A percentile compares a stretch with the other conserved stretches of the same genome.
Evolutionary conservation across 2,329 filamentous ascomycete species (phyloP).

Genomic region (Aspergillus pseudotamarii): DNA sequence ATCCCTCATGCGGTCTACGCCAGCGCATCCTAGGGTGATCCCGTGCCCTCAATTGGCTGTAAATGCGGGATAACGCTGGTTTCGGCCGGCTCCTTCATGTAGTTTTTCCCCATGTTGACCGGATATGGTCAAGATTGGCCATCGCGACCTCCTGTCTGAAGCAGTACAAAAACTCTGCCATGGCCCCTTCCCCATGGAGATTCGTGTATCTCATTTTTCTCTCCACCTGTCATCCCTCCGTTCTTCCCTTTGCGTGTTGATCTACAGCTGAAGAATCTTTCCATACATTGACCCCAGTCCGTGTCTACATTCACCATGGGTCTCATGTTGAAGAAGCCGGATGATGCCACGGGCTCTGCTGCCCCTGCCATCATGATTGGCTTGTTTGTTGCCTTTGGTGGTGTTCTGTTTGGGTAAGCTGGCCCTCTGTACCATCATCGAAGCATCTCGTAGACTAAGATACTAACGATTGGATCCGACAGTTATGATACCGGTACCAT

Average conservation of each 20-base stretch:
- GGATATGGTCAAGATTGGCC: slow-evolving; percentile 10
- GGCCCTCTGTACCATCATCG: slow-evolving; percentile 30
- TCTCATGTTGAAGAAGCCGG: slow-evolving; percentile 49
- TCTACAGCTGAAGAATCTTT: not conserved
- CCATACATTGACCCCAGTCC: not conserved
- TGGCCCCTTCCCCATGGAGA: slow-evolving; percentile 2
- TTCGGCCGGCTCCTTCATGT: slow-evolving; percentile 6
- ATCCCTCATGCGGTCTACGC: slow-evolving; percentile 1
- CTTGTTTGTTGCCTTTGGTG: slow-evolving; percentile 61
- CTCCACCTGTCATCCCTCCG: not conserved
- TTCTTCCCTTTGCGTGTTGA: not conserved
- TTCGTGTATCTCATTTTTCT: slow-evolving; percentile 1
- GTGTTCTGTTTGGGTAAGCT: slow-evolving; percentile 59
- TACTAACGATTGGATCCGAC: not conserved
- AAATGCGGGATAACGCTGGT: slow-evolving; percentile 10
- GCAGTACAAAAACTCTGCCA: slow-evolving; percentile 8
- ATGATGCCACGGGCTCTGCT: slow-evolving; percentile 49
- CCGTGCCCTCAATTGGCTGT: slow-evolving; percentile 5
- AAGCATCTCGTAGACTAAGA: not conserved
- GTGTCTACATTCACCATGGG: slow-evolving; percentile 36
- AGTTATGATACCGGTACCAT: slow-evolving; percentile 59
- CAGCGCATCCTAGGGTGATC: not conserved
- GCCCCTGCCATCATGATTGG: slow-evolving; percentile 57
- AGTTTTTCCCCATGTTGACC: slow-evolving; percentile 6
- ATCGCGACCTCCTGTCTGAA: not conserved